These are phyloP conservation scores for Fagus crenata DNA, from an alignment of 306 rosid species.

Conservation along the genomic window DNA sequence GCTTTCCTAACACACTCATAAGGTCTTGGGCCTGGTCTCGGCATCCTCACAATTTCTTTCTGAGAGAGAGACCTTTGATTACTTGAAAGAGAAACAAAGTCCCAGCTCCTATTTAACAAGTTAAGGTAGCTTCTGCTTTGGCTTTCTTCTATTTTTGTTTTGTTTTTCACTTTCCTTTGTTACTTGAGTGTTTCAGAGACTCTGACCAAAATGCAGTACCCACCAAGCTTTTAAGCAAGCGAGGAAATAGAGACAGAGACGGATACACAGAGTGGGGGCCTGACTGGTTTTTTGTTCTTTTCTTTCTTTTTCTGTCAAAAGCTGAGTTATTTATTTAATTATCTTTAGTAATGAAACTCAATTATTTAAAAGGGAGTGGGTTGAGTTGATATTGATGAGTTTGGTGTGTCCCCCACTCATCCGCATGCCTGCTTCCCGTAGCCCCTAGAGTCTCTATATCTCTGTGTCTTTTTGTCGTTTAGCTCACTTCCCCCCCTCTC, in stretches of 20 bases:
- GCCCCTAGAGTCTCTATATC: slow-evolving; percentile 61
- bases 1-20: slow-evolving; percentile 77
- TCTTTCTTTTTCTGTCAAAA: slow-evolving; percentile 3
- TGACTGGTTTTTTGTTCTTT: neutral
- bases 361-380: slow-evolving; percentile 38
- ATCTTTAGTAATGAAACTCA: slow-evolving; percentile 22
- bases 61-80: slow-evolving; percentile 19
- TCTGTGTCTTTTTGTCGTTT: neutral
- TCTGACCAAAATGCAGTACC: slow-evolving; percentile 40
- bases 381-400: slow-evolving; percentile 27
- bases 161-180: neutral
- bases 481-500: slow-evolving; percentile 3
- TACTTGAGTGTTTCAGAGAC: slow-evolving; percentile 5
- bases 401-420: slow-evolving; percentile 69
- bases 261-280: neutral
- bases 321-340: neutral
- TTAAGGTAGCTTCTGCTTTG: neutral
- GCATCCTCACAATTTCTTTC: slow-evolving; percentile 43
- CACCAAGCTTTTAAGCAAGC: slow-evolving; percentile 20
- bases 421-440: slow-evolving; percentile 77
- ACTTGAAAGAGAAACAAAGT: slow-evolving; percentile 22
- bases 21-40: slow-evolving; percentile 69
- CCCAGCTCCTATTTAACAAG: neutral
- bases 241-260: neutral
- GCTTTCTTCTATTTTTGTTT: neutral